Base-by-base conservation (phyloP, 2,329 filamentous ascomycete genomes). In the Botrytis tulipae region DNA sequence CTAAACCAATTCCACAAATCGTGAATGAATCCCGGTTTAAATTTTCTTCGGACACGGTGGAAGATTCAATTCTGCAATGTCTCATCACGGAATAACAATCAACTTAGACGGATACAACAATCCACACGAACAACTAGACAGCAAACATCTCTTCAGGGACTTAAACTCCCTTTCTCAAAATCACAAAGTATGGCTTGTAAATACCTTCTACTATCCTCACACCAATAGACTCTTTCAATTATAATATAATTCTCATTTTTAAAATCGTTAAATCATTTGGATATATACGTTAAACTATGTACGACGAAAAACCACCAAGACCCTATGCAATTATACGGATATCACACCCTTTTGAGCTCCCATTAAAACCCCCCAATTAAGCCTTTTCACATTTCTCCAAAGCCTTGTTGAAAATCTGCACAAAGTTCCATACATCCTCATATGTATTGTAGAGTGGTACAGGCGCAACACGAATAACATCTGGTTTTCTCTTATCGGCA, bases 371-470 rank as follows among this genome's bases (percentile, higher is more conserved):
- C 16, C 16, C 22, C 14, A 14, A n/a, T 32, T 69, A 72, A 51
- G 48, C 70, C 6, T 37, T 18, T 20, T 69, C 63, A 46, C 67
- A 73, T 35, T 54, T 77, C 29, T 67, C 68, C 71, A 80, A 75
- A 16, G 79, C 78, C 40, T 74, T 72, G 42, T 78, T 78, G 77
- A 90, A 90, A 22, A 88, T 82, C 46, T 82, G 81, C 70, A 84
- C 85, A 81, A 91, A 91, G 46, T 82, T 81, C 84, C 86, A 88
- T 10, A 94, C 90, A 78, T 97, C 94, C 74, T 86, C 85, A 80
- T 93, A 97, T 0, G 88, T 89, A 79, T 95, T 95, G 83, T 97
- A 97, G 77, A 97, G 82, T 14, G 94, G 94, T 60, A 92, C 91
- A 1, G 95, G 94, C 2, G 94, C 93, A 1, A 97, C 90, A 2